phyloP scores from a whole-genome alignment of 805 yeast species.

The Wickerhamiella hasegawae region DNA sequence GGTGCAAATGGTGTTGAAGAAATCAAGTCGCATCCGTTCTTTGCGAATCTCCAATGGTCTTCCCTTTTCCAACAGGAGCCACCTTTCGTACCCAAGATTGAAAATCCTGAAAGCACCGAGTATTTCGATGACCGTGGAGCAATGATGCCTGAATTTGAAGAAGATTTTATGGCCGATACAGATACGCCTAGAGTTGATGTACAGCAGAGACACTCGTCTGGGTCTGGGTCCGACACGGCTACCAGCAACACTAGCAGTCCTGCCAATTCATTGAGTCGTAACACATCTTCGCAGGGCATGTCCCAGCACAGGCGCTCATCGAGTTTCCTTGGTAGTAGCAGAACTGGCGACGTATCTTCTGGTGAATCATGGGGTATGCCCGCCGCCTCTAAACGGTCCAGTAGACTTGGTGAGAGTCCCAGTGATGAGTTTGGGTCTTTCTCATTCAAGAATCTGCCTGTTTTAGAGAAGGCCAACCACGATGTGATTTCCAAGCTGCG shows the following conservation, averaged over 20 bases:
- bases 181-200: background rate
- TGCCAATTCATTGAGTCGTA: background rate
- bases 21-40: conserved; percentile 65
- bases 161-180: background rate
- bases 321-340: background rate
- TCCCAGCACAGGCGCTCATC: too few species aligned
- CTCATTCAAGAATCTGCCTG: conserved; percentile 74
- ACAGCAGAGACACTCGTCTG: background rate
- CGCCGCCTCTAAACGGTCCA: conserved; percentile 29
- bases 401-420: conserved; percentile 45
- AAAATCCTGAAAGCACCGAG: conserved; percentile 75
- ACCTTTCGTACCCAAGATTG: conserved; percentile 65
- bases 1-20: conserved; percentile 67
- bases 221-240: background rate
- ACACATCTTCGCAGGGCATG: background rate
- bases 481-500: conserved; percentile 80
- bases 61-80: conserved; percentile 52
- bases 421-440: conserved; percentile 76
- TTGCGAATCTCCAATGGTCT: conserved; percentile 57
- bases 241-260: background rate
- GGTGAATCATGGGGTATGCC: background rate
- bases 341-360: background rate
- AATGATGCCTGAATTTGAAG: conserved; percentile 42
- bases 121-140: conserved; percentile 91
- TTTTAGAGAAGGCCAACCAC: conserved; percentile 83